Evolutionary conservation across 2,329 filamentous ascomycete genomes (phyloP).

Genomic region (Septoria petroselini): DNA sequence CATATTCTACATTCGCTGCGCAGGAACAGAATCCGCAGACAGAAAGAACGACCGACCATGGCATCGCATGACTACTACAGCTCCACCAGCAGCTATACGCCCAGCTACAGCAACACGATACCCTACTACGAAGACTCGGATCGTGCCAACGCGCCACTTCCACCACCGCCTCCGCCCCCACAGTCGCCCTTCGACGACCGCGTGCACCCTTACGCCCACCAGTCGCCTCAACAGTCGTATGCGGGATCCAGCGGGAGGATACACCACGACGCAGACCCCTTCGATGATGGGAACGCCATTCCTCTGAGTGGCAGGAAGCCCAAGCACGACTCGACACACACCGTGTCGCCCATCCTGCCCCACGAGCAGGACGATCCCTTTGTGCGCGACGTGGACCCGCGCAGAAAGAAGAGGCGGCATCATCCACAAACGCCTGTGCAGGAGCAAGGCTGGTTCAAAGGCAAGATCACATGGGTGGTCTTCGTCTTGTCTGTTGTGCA

Average conservation of each 20-base stretch:
- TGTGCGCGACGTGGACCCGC: slow-evolving; percentile 37
- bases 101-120: slow-evolving; percentile 39
- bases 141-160: slow-evolving; percentile 44
- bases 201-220: slow-evolving; percentile 28
- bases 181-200: slow-evolving; percentile 38
- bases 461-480: slow-evolving; percentile 71
- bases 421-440: slow-evolving; percentile 11
- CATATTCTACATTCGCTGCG: slow-evolving; percentile 10
- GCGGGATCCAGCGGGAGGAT: slow-evolving; percentile 56
- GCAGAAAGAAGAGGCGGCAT: slow-evolving; percentile 25
- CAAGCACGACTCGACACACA: slow-evolving; percentile 40
- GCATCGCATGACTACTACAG: slow-evolving; percentile 53
- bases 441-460: slow-evolving; percentile 55
- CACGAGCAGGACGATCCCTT: slow-evolving; percentile 42
- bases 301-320: slow-evolving; percentile 42
- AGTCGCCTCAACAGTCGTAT: slow-evolving; percentile 45
- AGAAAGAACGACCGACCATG: slow-evolving; percentile 15
- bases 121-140: slow-evolving; percentile 43
- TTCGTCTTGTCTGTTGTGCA: slow-evolving; percentile 76
- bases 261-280: slow-evolving; percentile 46
- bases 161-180: slow-evolving; percentile 26
- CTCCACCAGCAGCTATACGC: slow-evolving; percentile 32
- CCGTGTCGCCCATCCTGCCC: slow-evolving; percentile 41
- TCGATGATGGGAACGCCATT: slow-evolving; percentile 49
- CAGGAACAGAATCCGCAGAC: too few relatives aligned